Base-by-base conservation (phyloP, 768 basidiomycete genomes). In the Macrolepiota fuliginosa region DNA sequence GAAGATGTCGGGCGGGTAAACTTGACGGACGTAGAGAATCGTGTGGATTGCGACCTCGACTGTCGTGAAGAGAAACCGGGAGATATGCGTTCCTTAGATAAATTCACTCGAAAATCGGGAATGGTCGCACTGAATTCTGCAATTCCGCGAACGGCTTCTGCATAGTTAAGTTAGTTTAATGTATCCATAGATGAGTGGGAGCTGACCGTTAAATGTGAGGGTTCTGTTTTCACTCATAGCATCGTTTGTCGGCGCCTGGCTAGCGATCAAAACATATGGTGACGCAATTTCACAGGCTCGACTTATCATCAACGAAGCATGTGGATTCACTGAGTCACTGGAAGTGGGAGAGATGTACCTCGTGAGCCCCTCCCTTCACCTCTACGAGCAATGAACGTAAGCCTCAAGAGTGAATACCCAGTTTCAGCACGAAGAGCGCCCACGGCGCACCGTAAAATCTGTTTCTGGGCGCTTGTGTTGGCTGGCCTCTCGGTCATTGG, bases 11-110 rank as follows among this genome's bases (percentile, higher is more conserved):
- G 89, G 79, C 0, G 96, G 96, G 68, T 98, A 98, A 54, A 98
- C 81, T 66, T 91, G 89, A 19, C 96, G 88, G 29, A 94, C 86
- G 69, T 92, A 97, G 4, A 98, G 83, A 63, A 98, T 93, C 3
- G 89, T 89, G 70, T 98, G 96, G 62, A 97, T 88, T 10, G 92
- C 92, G 32, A 96, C 91, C 70, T 98, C 96, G 66, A 98, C 96
- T 98, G 68, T 37, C 11, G 12, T 29, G 6, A 25, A n/a, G 32
- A 54, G 55, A 62, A 13, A 46, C 7, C 53, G 32, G 29, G 29
- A 32, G 29, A 32, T n/a, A n/a, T n/a, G n/a, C n/a, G n/a, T n/a
- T 32, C 29, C 29, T 32, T 45, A 39, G 51, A 17, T 29, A 37
- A 46, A 22, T 54, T 12, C 27, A 11, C 12, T 6, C 13, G 3